Evolutionary conservation across 2,329 filamentous ascomycete species (phyloP).

Genomic region (Achaetomium macrosporum): DNA sequence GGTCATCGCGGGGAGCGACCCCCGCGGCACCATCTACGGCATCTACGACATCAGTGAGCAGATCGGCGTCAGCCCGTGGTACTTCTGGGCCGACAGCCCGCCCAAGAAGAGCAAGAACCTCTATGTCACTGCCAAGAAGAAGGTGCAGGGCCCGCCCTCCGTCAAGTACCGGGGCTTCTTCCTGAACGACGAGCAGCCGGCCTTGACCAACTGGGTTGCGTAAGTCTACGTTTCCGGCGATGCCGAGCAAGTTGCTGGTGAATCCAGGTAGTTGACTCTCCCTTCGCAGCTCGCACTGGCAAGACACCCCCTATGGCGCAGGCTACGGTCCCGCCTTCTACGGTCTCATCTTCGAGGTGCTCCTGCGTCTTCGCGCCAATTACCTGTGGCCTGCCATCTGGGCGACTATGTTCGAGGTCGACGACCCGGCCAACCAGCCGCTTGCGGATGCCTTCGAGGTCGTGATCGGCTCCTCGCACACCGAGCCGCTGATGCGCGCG

Average conservation of each 20-base stretch:
- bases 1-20: slow-evolving; percentile 62
- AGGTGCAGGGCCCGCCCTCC: slow-evolving; percentile 53
- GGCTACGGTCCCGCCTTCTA: slow-evolving; percentile 60
- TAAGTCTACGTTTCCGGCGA: slow-evolving; percentile 15
- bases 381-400: slow-evolving; percentile 66
- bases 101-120: slow-evolving; percentile 46
- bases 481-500: slow-evolving; percentile 62
- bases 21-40: slow-evolving; percentile 61
- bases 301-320: slow-evolving; percentile 39
- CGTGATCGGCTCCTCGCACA: slow-evolving; percentile 67
- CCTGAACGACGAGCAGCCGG: slow-evolving; percentile 65
- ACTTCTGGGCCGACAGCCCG: slow-evolving; percentile 62
- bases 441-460: slow-evolving; percentile 69
- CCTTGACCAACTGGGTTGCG: slow-evolving; percentile 59
- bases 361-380: slow-evolving; percentile 64
- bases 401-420: slow-evolving; percentile 66
- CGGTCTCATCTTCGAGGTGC: slow-evolving; percentile 61
- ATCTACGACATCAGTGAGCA: slow-evolving; percentile 67
- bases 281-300: slow-evolving; percentile 30
- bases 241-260: no score
- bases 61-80: slow-evolving; percentile 66
- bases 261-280: background rate
- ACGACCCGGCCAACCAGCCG: slow-evolving; percentile 62
- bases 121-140: slow-evolving; percentile 48
- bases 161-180: slow-evolving; percentile 66